phyloP scores from a whole-genome alignment of 257 asterid species.

The Solanum bulbocastanum region DNA sequence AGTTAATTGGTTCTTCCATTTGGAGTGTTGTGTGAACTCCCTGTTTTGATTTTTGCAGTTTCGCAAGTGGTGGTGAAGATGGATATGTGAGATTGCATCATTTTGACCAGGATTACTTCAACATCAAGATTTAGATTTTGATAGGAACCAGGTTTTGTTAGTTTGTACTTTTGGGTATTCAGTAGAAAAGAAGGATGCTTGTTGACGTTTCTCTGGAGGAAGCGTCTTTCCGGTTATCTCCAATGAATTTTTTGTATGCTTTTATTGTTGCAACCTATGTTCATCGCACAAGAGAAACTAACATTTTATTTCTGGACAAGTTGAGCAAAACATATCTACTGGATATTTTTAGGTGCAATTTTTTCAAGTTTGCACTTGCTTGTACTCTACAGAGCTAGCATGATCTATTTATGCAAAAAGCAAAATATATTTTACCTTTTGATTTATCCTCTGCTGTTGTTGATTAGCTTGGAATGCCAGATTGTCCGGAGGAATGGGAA shows the following conservation, averaged over 20 bases:
- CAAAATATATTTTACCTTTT: background rate
- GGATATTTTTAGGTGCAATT: background rate
- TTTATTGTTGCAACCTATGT: background rate
- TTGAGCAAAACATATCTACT: background rate
- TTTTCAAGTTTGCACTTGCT: background rate
- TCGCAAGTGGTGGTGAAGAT: slow-evolving; percentile 94
- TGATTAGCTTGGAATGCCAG: background rate
- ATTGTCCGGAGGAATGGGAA: background rate
- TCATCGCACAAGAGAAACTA: background rate
- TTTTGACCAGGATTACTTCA: slow-evolving; percentile 73
- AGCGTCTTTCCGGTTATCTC: background rate
- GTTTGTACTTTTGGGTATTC: background rate
- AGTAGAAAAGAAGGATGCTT: background rate
- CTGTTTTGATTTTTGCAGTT: slow-evolving; percentile 23
- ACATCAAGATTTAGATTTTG: slow-evolving; percentile 50
- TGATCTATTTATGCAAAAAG: background rate
- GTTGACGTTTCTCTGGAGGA: background rate
- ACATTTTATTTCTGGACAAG: background rate
- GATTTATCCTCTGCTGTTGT: background rate
- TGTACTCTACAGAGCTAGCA: background rate
- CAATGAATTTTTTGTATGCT: background rate
- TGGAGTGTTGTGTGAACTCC: background rate
- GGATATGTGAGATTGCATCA: slow-evolving; percentile 90
- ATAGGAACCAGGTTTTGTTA: background rate
- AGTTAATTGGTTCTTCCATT: background rate